phyloP scores from a whole-genome alignment of 108 stramenopile species.

The Chaetoceros muelleri region DNA sequence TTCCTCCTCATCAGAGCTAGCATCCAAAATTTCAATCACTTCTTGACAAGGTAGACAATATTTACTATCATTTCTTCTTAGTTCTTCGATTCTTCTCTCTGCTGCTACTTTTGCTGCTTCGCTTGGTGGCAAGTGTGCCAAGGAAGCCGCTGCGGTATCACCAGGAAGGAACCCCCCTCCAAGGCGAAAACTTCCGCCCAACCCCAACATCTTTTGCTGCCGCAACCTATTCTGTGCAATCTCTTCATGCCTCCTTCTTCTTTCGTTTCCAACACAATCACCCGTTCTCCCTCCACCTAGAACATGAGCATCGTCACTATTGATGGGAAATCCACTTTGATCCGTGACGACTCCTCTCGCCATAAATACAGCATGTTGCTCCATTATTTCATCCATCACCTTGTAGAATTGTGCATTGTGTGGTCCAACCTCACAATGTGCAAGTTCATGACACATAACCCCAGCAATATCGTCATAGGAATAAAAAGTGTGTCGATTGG shows the following conservation, averaged over 20 bases:
- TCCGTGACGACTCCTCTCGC: constrained; percentile 24
- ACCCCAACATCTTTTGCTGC: constrained; percentile 7
- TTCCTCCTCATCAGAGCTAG: constrained; percentile 17
- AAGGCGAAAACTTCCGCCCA: not conserved
- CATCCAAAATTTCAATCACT: constrained; percentile 31
- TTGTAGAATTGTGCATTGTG: constrained; percentile 60
- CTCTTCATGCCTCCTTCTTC: constrained; percentile 1
- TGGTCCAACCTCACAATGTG: constrained; percentile 46
- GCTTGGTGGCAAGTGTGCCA: constrained; percentile 11
- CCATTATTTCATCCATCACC: constrained; percentile 75
- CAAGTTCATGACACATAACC: constrained; percentile 76
- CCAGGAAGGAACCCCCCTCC: constrained; percentile 4
- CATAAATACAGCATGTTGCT: constrained; percentile 41
- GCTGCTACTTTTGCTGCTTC: constrained; percentile 30
- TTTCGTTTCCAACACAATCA: not conserved
- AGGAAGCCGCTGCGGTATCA: constrained; percentile 8
- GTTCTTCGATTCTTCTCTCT: constrained; percentile 15
- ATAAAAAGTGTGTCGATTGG: constrained; percentile 24
- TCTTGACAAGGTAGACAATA: constrained; percentile 35
- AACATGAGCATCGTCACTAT: not conserved
- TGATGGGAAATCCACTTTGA: constrained; percentile 28
- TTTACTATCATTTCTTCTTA: constrained; percentile 13
- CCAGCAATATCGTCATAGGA: constrained; percentile 63
- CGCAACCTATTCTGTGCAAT: not conserved
- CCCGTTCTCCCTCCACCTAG: constrained; percentile 7